Base-by-base conservation (phyloP, 305 asterid species). In the Ajuga reptans region DNA sequence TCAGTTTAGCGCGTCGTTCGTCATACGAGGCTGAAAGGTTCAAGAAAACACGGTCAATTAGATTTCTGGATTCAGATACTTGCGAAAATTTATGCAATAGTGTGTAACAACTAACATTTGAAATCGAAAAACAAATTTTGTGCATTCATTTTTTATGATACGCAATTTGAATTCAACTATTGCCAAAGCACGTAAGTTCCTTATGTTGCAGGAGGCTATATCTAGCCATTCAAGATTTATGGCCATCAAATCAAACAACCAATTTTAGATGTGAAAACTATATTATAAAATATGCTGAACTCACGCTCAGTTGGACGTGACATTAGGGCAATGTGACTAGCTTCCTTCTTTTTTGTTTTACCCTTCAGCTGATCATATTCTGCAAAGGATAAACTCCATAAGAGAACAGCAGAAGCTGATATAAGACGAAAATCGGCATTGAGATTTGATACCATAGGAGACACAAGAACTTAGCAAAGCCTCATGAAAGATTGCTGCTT, bases 231-330 rank as follows among this genome's bases (percentile, higher is more conserved):
- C 27, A 21, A 21, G 27, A 21, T 21, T 21, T 21, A 1, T 0
- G 27, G 27, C 27, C 12, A 64, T n/a, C 14, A n/a, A 15, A 45
- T 63, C 66, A 34, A 21, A 53, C 57, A 54, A 54, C 52, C 36
- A 34, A 46, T 33, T 16, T 50, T 6, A 24, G 49, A 73, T 56
- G 54, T 37, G 47, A 62, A 46, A 31, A 36, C 17, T 47, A 47
- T 49, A 53, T 66, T 1, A 33, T 41, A 27, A 14, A 60, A 64
- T 42, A 50, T 41, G 71, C 7, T 42, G 53, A 69, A 88, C 97
- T 90, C 58, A 93, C 99, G 97, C 79, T 85, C 97, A 27, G 96
- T 85, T 50, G 87, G 96, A 7, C 96, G 84, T 54, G 88, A 81
- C 83, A 85, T 37, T 17, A 93, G 82, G 47, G 88, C 87, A 69